Evolutionary conservation across 2,329 filamentous ascomycete genomes (phyloP), one percentile per base, ranked within the genome.

Genomic region (Paecilomyces formosus): DNA sequence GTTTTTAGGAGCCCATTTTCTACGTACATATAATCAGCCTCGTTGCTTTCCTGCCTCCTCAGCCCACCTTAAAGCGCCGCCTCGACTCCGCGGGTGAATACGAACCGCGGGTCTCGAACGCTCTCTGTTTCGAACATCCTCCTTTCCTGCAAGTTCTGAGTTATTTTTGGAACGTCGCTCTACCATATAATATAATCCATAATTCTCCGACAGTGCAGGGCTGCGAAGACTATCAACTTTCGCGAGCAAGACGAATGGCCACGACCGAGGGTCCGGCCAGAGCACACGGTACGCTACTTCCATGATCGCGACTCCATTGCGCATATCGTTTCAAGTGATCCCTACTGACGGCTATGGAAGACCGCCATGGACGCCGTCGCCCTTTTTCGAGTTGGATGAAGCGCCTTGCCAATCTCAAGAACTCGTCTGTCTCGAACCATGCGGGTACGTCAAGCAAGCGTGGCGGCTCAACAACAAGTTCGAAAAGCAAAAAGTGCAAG

Each of bases 301-400:
- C 54, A 21, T 54, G 53, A 45, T 52, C 35, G 28, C 61, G 52
- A 35, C 33, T 53, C 55, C 51, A 50, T 55, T 39, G 35, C 13
- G 35, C n/a, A 8, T 18, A 28, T 57, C 52, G 24, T 26, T 57
- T 59, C 57, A 52, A 21, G 18, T 21, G 31, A 33, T 55, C 50
- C 12, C 54, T 60, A 60, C 58, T 45, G n/a, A 45, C n/a, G 39
- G n/a, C n/a, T 21, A 45, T 75, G 62, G 66, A 75, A 92, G 88
- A 92, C 73, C 84, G 86, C 65, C 81, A 86, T 69, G 84, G 83
- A 66, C 88, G 91, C 64, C 88, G 92, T 66, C 86, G 90, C 63
- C 93, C 92, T 24, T 97, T 97, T 72, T 85, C 92, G 53, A 90
- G 87, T 65, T 95, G 93, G 89, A 91, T 99, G 80, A 96, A 92